Evolutionary conservation across 208 protist genomes (phyloP), one percentile per base, ranked within the genome.

Genomic region (Herpetomonas samuelpessoai): DNA sequence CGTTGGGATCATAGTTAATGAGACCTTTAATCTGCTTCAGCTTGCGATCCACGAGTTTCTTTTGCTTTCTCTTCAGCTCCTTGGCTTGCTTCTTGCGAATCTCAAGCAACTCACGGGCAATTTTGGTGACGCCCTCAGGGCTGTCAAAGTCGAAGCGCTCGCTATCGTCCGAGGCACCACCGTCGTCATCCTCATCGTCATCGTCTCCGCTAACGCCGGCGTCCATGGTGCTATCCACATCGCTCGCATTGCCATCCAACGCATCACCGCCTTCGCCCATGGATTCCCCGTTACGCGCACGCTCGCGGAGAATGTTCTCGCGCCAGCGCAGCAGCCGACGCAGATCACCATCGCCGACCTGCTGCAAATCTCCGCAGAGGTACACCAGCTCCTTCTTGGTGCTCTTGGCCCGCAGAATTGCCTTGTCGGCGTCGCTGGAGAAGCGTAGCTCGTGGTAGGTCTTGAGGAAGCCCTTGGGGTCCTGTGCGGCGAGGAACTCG

Each of bases 321-420:
- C 94, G 85, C 98, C 98, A 99, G 30, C 95, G 93, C 30, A 99
- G 75, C 48, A 99, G 71, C 2, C 74, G 79, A 41, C 85, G 86
- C 25, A 98, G 79, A 58, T 99, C 97, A 6, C 68, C 83, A 76
- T 98, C 95, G 53, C 96, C 91, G 16, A 99, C 82, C 45, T 99
- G 91, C 55, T 96, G 87, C 3, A 99, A 67, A 72, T 99, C 98
- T 1, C 76, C 77, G 61, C 83, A 96, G 44, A 87, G 86, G 35
- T 95, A 88, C 25, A 88, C 79, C 28, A 99, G 83, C 63, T 99
- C 96, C 50, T 93, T 78, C 55, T 91, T 98, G 12, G 95, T 97
- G 21, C 54, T 70, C 63, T 86, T 87, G 25, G 86, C 93, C 35
- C 75, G 68, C 3, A 93, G 62, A 55, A 74, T 91, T 26, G 62